These are phyloP conservation scores for Waitea zeae DNA, from an alignment of 1,284 basidiomycete species.

Conservation along the genomic window DNA sequence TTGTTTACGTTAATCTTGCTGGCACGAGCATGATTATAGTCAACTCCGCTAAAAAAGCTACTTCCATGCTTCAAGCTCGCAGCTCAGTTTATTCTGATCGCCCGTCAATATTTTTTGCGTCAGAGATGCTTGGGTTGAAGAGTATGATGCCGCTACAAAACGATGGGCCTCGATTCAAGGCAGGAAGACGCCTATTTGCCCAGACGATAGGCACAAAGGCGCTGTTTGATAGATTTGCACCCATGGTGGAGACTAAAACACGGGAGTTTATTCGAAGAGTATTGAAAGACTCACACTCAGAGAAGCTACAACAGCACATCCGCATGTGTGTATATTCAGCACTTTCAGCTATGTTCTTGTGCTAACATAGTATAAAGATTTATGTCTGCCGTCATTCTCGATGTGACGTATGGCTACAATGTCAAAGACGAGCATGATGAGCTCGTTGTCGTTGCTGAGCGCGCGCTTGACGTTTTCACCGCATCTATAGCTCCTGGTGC, in stretches of 20 bases:
- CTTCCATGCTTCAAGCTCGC: constrained; percentile 12
- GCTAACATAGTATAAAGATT: constrained; percentile 3
- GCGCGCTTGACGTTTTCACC: constrained; percentile 13
- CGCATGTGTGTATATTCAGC: not conserved
- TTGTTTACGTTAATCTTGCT: constrained; percentile 11
- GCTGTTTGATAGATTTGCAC: constrained; percentile 11
- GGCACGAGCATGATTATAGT: constrained; percentile 12
- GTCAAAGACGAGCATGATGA: constrained; percentile 13
- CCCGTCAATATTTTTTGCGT: constrained; percentile 10
- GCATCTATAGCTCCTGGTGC: constrained; percentile 11
- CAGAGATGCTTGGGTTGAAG: constrained; percentile 12
- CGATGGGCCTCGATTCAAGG: constrained; percentile 10
- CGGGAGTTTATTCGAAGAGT: constrained; percentile 10
- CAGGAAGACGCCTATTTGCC: constrained; percentile 11
- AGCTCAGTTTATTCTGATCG: constrained; percentile 13
- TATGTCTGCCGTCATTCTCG: constrained; percentile 12
- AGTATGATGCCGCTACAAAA: constrained; percentile 5
- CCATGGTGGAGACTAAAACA: constrained; percentile 11
- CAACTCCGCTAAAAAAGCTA: constrained; percentile 10
- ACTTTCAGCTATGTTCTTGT: not conserved
- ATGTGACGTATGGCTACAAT: constrained; percentile 18
- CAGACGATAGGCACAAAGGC: constrained; percentile 12
- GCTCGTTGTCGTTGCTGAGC: constrained; percentile 15
- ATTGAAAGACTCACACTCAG: constrained; percentile 6
- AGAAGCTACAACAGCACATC: not conserved